Base-by-base conservation (phyloP, 2,329 filamentous ascomycete species). In the Diplodia seriata region DNA sequence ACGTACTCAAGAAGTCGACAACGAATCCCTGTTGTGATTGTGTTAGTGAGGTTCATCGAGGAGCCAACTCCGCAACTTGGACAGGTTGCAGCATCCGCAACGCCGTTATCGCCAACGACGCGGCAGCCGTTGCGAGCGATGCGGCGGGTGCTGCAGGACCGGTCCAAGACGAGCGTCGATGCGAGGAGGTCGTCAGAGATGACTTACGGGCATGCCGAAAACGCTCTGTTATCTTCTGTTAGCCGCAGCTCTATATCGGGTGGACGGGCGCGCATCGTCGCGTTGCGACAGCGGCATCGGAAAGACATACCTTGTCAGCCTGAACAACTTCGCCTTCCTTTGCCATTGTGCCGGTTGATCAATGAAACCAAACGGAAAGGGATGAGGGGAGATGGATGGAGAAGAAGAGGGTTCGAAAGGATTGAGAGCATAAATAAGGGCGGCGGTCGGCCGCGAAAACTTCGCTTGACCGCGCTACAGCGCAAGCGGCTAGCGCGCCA, bases 1-100 rank as follows among this genome's bases (percentile, higher is more conserved):
- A 95, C 94, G 81, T 97, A 97, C 93, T 98, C 89, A 98, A 82
- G 90, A 98, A 98, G 87, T 98, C 94, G 81, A 96, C 92, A 82
- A 97, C 81, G 89, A 98, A 98, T 83, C 92, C 92, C 90, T 96
- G 79, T 73, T 57, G 56, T 43, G 53, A 29, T 38, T 29, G 53
- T 69, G 71, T 74, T 70, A 74, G 73, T 62, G 20, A 53, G 18
- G 47, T 63, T 63, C 50, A 68, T 51, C 68, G 57, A 67, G 33
- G 47, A 57, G 26, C 53, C 47, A 20, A 47, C 11, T 47, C 61
- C 36, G 15, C 77, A 76, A 77, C 76, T 70, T 68, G 57, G 61
- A 69, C 72, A 71, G 72, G 57, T 65, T 55, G 51, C 68, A 70
- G 70, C 70, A 73, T 69, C 68, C 64, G 67, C 67, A 73, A 59